Conservation (phyloP, 1,139 yeast species). For the Kodamaea sp. region DNA sequence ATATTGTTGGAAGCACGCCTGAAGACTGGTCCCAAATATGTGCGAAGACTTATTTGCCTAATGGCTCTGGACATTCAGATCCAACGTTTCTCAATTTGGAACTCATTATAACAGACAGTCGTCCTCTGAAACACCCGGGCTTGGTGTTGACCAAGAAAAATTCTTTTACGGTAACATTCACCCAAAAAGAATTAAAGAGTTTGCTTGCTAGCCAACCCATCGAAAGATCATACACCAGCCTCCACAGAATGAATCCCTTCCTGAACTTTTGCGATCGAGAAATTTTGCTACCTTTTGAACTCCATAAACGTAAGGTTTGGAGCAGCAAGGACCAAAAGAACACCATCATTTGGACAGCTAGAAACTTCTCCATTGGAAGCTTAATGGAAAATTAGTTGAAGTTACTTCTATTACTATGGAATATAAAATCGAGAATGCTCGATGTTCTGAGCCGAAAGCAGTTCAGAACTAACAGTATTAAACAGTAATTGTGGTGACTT, state of each 20-base stretch:
- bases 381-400: no score
- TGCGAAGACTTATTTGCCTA: conserved; percentile 22
- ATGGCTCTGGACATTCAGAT: conserved; percentile 18
- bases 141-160: conserved; percentile 10
- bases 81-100: conserved; percentile 27
- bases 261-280: not conserved
- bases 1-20: conserved; percentile 24
- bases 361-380: no score
- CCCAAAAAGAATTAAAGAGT: conserved; percentile 13
- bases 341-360: conserved; percentile 6
- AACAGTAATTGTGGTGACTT: no score
- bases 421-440: no score
- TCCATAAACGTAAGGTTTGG: conserved; percentile 3
- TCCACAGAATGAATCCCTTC: not conserved
- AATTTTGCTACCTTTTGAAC: conserved; percentile 1
- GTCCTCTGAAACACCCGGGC: not conserved
- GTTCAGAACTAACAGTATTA: no score
- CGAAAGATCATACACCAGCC: not conserved
- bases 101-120: conserved; percentile 20
- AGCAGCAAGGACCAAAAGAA: conserved; percentile 1
- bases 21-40: conserved; percentile 26
- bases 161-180: conserved; percentile 19
- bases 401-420: no score
- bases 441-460: no score
- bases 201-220: not conserved